Conservation (phyloP, 163 green algal genomes). For the Chloromonas sp. region DNA sequence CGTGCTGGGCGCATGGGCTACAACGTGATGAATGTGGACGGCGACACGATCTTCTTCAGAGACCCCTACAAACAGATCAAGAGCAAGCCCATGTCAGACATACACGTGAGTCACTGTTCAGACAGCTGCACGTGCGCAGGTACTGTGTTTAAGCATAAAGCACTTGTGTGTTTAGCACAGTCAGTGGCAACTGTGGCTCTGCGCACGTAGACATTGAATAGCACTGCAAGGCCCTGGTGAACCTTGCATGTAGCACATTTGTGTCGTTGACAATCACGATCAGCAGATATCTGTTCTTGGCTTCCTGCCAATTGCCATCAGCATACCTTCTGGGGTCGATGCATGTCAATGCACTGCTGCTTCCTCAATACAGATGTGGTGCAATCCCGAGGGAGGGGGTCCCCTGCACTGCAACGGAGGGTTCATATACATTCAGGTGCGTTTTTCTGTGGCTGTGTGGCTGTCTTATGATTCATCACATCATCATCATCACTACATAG, state of each 20-base stretch:
- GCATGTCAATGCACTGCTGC: background rate
- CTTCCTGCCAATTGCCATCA: background rate
- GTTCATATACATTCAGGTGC: background rate
- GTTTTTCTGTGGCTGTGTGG: no score
- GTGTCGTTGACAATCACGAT: background rate
- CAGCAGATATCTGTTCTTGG: background rate
- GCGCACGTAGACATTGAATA: background rate
- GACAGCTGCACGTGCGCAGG: background rate
- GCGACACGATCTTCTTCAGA: slow-evolving; percentile 1
- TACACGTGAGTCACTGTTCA: background rate
- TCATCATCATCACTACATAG: no score
- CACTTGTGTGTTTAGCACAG: background rate
- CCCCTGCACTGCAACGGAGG: background rate
- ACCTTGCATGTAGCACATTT: no score
- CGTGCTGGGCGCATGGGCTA: background rate
- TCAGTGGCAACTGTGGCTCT: background rate
- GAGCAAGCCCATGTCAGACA: background rate
- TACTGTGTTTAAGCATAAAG: background rate
- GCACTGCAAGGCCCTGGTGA: no score
- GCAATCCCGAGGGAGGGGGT: background rate
- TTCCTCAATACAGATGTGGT: background rate
- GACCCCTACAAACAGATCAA: background rate
- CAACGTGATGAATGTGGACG: background rate
- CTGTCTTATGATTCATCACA: no score
- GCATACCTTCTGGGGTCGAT: background rate